Conservation (phyloP, 208 protist species). For the Acanthamoeba lenticulata region DNA sequence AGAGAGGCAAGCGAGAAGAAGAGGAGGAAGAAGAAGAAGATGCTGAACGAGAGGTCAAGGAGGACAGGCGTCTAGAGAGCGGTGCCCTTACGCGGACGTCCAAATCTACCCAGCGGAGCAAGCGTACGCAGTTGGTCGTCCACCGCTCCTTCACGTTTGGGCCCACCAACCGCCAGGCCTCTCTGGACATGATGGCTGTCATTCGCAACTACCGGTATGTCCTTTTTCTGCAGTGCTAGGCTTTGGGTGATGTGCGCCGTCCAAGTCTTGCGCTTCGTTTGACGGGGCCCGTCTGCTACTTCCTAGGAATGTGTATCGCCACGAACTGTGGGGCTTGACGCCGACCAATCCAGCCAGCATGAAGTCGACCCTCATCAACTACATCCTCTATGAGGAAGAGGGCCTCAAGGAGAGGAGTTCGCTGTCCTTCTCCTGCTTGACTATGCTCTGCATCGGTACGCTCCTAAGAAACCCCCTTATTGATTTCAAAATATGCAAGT, state of each 20-base stretch:
- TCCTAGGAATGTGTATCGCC: background rate
- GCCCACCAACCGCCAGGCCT: background rate
- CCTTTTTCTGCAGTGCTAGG: background rate
- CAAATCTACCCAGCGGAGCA: background rate
- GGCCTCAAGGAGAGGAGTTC: background rate
- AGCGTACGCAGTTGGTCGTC: background rate
- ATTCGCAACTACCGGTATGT: background rate
- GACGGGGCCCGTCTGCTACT: background rate
- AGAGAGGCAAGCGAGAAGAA: background rate
- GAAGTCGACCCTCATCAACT: background rate
- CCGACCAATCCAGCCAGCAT: background rate
- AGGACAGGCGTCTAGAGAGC: too few species aligned
- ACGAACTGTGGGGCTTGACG: background rate
- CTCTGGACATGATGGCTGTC: background rate
- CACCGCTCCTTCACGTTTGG: background rate
- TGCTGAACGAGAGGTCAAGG: background rate
- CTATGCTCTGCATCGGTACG: background rate
- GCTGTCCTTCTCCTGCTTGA: background rate
- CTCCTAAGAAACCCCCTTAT: background rate
- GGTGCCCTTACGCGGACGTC: too few species aligned
- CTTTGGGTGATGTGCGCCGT: background rate
- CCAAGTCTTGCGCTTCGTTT: background rate
- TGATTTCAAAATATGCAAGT: too few species aligned
- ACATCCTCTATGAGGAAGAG: background rate
- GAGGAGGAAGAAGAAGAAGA: background rate